phyloP scores from a whole-genome alignment of 192 early-diverging fungal species.

The Entomortierella lignicola region DNA sequence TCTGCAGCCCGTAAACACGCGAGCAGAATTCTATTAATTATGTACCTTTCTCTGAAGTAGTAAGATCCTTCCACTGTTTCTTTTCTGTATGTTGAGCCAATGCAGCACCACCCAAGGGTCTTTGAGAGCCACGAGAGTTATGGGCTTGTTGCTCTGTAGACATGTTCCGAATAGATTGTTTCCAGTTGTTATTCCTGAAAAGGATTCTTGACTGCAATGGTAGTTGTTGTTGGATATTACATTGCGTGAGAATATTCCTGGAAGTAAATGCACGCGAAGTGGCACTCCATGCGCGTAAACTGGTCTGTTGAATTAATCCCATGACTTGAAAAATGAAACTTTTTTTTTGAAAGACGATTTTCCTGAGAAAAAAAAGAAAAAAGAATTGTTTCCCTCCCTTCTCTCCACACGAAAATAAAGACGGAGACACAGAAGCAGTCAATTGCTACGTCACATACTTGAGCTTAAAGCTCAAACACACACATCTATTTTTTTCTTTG shows the following conservation, averaged over 20 bases:
- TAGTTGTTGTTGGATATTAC: constrained; percentile 3
- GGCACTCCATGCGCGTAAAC: constrained; percentile 22
- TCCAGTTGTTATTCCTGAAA: constrained; percentile 4
- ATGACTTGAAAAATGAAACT: too few relatives aligned
- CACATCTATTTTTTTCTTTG: neutral
- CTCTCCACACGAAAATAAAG: too few relatives aligned
- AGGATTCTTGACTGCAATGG: neutral
- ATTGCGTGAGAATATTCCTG: constrained; percentile 2
- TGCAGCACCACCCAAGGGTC: constrained; percentile 26
- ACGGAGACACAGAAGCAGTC: too few relatives aligned
- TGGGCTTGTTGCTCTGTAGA: constrained; percentile 35
- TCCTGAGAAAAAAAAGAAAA: neutral
- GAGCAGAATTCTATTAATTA: neutral
- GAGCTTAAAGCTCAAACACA: too few relatives aligned
- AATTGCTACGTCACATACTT: neutral
- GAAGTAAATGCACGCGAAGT: constrained; percentile 18
- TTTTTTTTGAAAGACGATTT: too few relatives aligned
- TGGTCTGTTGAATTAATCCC: constrained; percentile 20
- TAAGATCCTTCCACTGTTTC: constrained; percentile 64
- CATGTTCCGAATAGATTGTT: constrained; percentile 25
- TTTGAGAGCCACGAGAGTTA: constrained; percentile 11
- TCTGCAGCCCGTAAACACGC: too few relatives aligned
- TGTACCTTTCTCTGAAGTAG: constrained; percentile 60
- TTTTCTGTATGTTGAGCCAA: constrained; percentile 41
- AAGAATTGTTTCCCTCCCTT: too few relatives aligned